A percentile compares a stretch with the other conserved stretches of the same genome.
Conservation (phyloP, 306 rosid genomes). For the Hippophae gyantsensis region DNA sequence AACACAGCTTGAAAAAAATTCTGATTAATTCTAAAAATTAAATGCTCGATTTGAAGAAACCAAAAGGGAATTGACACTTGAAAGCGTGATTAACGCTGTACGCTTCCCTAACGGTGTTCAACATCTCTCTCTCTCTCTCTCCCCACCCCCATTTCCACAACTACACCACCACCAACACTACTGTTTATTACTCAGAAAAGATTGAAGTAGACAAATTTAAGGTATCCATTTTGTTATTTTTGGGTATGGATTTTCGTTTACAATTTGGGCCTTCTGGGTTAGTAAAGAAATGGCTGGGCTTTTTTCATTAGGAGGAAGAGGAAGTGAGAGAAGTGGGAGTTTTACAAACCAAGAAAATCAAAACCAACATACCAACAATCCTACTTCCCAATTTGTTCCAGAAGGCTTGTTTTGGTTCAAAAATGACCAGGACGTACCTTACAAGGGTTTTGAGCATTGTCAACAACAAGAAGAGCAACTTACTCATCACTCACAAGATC, state of each 20-base stretch:
- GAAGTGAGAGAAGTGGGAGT: constrained; percentile 25
- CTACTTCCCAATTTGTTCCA: constrained; percentile 28
- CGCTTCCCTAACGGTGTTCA: constrained; percentile 29
- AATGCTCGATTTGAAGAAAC: constrained; percentile 29
- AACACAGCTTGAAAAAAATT: constrained; percentile 4
- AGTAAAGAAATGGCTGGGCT: constrained; percentile 69
- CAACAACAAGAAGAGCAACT: constrained; percentile 43
- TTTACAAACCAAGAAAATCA: neutral
- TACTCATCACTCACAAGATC: constrained; percentile 41
- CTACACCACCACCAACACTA: neutral
- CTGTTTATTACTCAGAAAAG: constrained; percentile 12
- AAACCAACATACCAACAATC: constrained; percentile 10
- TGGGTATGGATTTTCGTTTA: constrained; percentile 62
- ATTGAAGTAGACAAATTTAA: no score
- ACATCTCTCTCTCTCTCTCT: neutral
- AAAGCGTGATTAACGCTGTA: constrained; percentile 35
- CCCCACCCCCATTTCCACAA: neutral
- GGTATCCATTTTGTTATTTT: constrained; percentile 7
- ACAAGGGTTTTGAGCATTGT: constrained; percentile 76
- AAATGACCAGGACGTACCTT: constrained; percentile 31
- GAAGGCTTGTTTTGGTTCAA: constrained; percentile 56
- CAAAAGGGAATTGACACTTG: constrained; percentile 20
- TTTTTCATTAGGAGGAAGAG: constrained; percentile 46
- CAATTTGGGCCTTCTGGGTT: constrained; percentile 30
- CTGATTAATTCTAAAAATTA: neutral